Evolutionary conservation across 192 early-diverging fungal species (phyloP).

Genomic region (Umbelopsis ramanniana): DNA sequence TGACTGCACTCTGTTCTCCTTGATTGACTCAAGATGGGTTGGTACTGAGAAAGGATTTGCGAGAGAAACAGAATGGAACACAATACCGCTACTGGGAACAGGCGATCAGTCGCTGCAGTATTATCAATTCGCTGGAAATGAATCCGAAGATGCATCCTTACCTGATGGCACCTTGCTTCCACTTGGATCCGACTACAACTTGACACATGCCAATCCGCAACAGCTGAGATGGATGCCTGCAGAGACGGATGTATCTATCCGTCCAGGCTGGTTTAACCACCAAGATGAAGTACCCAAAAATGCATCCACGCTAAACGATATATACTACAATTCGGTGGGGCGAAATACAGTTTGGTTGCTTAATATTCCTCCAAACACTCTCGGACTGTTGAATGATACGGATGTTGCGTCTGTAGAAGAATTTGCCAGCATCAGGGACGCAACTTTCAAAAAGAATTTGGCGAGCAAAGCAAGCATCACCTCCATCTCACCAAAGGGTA

Average conservation of each 20-base stretch:
- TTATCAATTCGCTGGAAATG: constrained; percentile 4
- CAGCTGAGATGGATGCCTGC: constrained; percentile 15
- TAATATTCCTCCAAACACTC: constrained; percentile 11
- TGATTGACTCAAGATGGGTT: constrained; percentile 13
- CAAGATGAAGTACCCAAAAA: constrained; percentile 1
- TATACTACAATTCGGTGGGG: constrained; percentile 4
- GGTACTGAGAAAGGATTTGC: not conserved
- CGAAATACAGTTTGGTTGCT: constrained; percentile 15
- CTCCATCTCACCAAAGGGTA: not conserved
- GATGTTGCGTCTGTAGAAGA: not conserved
- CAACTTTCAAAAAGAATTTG: constrained; percentile 8
- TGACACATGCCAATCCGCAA: not conserved
- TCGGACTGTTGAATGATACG: not conserved
- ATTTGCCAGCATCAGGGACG: not conserved
- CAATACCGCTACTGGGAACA: not conserved
- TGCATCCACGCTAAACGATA: not conserved
- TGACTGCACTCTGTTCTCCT: constrained; percentile 7
- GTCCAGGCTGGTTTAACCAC: constrained; percentile 16
- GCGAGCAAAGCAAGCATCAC: not conserved
- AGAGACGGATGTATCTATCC: constrained; percentile 16
- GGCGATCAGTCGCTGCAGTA: constrained; percentile 7
- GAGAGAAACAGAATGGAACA: constrained; percentile 16
- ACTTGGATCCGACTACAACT: constrained; percentile 10
- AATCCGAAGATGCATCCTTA: not conserved
- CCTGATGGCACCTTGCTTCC: constrained; percentile 2